Evolutionary conservation across 2,329 filamentous ascomycete genomes (phyloP), one percentile per base, ranked within the genome.

Genomic region (Fusarium papillatum): DNA sequence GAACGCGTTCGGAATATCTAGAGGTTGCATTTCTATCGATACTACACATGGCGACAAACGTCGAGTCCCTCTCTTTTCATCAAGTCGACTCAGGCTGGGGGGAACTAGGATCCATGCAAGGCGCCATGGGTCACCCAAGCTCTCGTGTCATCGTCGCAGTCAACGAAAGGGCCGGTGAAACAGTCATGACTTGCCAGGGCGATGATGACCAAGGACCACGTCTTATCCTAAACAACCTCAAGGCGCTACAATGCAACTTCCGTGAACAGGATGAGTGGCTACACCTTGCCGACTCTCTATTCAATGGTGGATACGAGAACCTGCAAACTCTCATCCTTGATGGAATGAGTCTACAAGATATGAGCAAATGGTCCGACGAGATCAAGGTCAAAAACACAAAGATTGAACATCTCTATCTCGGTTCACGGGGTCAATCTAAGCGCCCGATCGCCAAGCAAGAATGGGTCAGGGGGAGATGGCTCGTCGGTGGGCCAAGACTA

Each of bases 321-420:
- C 34, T 70, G 6, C 50, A 11, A 10, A 53, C 26, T 2, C 34
- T 72, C 2, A 38, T 57, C n/a, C 64, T 73, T 2, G 50, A 73
- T 17, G 31, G 53, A 7, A 65, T 72, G 46, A n/a, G 17, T 6
- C 26, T 72, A 10, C 19, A 22, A 2, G 10, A 29, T 19, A 29
- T 61, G 24, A 69, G 48, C 26, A 5, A 10, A 19, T 72, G 69
- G 69, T 46, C 66, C 3, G 29, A 50, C 26, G 24, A 26, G 7
- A 13, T 61, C 10, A 16, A 31, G 7, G 26, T 70, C 22, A 11
- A 70, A 13, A 57, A 68, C 11, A 57, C 22, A 14, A 57, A 39
- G 13, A n/a, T 61, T 14, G 50, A 73, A 24, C 29, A 73, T 7
- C 65, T 73, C 38, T 70, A 72, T 38, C 11, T 73, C 4, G 71